Evolutionary conservation across 129 eudicot species (phyloP).

Genomic region (Escallonia herrerae): DNA sequence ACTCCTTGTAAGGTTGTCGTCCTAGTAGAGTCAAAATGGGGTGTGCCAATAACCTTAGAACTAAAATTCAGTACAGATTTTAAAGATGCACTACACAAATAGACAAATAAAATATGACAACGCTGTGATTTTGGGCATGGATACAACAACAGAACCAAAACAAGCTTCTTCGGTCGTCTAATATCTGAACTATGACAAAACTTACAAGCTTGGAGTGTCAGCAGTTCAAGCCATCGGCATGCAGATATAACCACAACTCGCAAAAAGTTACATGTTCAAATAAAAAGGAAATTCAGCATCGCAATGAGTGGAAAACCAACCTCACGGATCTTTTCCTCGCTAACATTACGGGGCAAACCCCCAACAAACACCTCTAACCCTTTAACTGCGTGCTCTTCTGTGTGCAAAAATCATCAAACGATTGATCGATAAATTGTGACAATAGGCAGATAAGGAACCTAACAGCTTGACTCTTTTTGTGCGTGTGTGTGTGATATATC

Average conservation of each 20-base stretch:
- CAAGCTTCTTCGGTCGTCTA: not conserved
- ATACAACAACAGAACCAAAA: not conserved
- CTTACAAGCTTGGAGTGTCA: not conserved
- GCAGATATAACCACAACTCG: not conserved
- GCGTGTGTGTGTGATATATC: not conserved
- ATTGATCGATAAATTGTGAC: not conserved
- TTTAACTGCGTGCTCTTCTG: constrained; percentile 39
- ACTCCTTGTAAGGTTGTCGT: not conserved
- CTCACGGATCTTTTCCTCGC: constrained; percentile 62
- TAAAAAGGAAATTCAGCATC: not conserved
- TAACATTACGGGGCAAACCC: constrained; percentile 53
- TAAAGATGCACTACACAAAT: not conserved
- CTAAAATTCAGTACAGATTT: no score
- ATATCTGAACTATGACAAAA: not conserved
- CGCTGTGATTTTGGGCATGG: no score
- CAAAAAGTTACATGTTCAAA: not conserved
- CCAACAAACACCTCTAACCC: constrained; percentile 92
- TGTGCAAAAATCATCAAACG: not conserved
- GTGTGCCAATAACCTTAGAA: not conserved
- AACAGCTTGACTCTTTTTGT: not conserved
- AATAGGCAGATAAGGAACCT: not conserved
- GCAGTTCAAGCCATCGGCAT: not conserved
- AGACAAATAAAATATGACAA: no score
- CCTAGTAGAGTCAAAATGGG: not conserved
- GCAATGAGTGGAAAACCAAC: constrained; percentile 20